Evolutionary conservation across 805 yeast species (phyloP).

Genomic region (Schizosaccharomyces octosporus): DNA sequence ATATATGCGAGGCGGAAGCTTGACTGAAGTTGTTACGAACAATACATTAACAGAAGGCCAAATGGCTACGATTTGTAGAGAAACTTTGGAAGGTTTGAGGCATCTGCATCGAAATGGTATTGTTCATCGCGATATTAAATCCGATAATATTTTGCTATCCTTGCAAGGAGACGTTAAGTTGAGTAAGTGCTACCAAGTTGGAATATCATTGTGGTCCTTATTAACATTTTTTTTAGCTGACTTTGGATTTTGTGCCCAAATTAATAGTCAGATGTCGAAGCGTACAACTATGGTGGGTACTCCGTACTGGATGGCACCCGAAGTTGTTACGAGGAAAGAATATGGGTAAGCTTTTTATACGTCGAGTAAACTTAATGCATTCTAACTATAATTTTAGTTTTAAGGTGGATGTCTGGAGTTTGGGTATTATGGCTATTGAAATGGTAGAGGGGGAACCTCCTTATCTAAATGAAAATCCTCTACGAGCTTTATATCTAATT

Average conservation of each 20-base stretch:
- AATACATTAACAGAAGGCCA: conserved; percentile 78
- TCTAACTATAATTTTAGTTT: conserved; percentile 12
- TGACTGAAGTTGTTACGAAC: conserved; percentile 86
- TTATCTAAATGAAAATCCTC: conserved; percentile 81
- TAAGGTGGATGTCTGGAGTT: conserved; percentile 91
- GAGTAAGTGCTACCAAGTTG: conserved; percentile 12
- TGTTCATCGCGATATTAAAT: conserved; percentile 85
- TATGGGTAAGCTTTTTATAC: conserved; percentile 32
- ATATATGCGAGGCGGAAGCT: conserved; percentile 94
- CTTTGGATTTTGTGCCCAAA: conserved; percentile 89
- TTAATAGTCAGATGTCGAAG: conserved; percentile 55
- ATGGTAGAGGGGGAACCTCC: conserved; percentile 99
- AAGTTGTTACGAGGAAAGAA: conserved; percentile 80
- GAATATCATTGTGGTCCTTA: neutral
- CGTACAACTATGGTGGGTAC: conserved; percentile 98
- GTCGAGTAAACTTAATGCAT: neutral
- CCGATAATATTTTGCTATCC: conserved; percentile 71
- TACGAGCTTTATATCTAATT: conserved; percentile 76
- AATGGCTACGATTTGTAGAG: conserved; percentile 84
- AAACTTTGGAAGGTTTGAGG: conserved; percentile 61
- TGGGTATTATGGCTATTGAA: conserved; percentile 94
- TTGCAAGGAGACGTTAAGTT: conserved; percentile 72
- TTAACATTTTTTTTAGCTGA: conserved; percentile 23
- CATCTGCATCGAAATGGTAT: conserved; percentile 81
- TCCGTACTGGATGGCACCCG: conserved; percentile 99